These are phyloP conservation scores for Hymenoscyphus fructigenus DNA, from an alignment of 2,329 filamentous ascomycete genomes.

Conservation along the genomic window DNA sequence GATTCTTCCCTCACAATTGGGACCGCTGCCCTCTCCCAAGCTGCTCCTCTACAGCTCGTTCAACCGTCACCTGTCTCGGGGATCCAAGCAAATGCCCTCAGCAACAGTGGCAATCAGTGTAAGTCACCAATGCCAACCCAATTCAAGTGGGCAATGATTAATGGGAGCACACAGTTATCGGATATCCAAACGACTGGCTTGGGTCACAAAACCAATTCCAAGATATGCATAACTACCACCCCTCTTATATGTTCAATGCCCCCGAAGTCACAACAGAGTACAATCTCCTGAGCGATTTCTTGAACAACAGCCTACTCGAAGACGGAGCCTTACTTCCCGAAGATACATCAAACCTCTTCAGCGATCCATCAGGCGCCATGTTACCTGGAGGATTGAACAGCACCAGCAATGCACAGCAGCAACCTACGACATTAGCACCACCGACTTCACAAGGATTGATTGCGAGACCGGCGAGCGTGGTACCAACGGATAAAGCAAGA, in stretches of 20 bases:
- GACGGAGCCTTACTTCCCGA: conserved; percentile 72
- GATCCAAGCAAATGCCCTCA: conserved; percentile 60
- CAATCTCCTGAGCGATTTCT: conserved; percentile 93
- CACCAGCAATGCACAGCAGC: conserved; percentile 38
- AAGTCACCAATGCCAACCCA: conserved; percentile 44
- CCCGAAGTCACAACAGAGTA: conserved; percentile 96
- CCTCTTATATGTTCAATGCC: conserved; percentile 92
- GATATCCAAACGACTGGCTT: conserved; percentile 81
- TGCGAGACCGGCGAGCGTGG: conserved; percentile 58
- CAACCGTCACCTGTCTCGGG: conserved; percentile 69
- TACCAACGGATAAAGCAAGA: conserved; percentile 61
- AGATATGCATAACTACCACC: conserved; percentile 92
- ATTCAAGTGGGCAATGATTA: conserved; percentile 27
- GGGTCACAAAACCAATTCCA: conserved; percentile 75
- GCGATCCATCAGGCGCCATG: conserved; percentile 53
- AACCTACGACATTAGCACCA: conserved; percentile 19
- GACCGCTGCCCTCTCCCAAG: conserved; percentile 42
- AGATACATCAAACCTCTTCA: conserved; percentile 61
- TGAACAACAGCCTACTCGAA: conserved; percentile 88
- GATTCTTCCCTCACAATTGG: conserved; percentile 41
- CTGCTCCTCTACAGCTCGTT: conserved; percentile 64
- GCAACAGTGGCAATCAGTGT: conserved; percentile 72
- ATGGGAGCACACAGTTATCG: conserved; percentile 62
- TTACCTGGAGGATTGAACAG: conserved; percentile 49
- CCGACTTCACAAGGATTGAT: conserved; percentile 53